These are phyloP conservation scores for Vitis hybrid DNA, from an alignment of 177 flowering plant genomes.

Conservation along the genomic window DNA sequence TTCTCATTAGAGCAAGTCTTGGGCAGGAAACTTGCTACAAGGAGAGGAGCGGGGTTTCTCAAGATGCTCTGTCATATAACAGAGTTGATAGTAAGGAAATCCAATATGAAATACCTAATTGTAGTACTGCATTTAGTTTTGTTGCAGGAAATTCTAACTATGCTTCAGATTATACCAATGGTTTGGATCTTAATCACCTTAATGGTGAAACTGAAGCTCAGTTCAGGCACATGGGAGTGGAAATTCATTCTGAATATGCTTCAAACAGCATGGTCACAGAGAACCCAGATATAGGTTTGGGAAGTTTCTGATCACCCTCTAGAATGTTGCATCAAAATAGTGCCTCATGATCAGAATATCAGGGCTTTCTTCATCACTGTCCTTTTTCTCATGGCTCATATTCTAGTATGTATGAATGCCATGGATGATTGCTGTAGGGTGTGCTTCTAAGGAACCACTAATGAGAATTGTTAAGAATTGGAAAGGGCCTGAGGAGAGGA, in stretches of 20 bases:
- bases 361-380: no score
- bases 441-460: no score
- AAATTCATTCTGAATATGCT: conserved; percentile 19
- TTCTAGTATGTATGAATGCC: no score
- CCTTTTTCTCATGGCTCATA: no score
- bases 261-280: conserved; percentile 15
- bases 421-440: no score
- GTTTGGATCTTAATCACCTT: conserved; percentile 8
- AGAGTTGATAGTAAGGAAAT: conserved; percentile 10
- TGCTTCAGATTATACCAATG: conserved; percentile 18
- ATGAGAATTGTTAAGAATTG: no score
- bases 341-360: no score
- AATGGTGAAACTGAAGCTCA: conserved; percentile 18
- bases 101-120: conserved; percentile 15
- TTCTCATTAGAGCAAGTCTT: no score
- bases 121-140: conserved; percentile 20
- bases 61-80: background rate
- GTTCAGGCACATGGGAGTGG: conserved; percentile 15
- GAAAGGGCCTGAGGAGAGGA: no score
- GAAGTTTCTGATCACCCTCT: no score
- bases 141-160: conserved; percentile 23
- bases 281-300: conserved; percentile 5
- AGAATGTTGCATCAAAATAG: no score
- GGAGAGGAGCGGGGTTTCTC: conserved; percentile 24
- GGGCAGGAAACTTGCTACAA: conserved; percentile 12